Evolutionary conservation across 208 protist genomes (phyloP), one percentile per base, ranked within the genome.

Genomic region (Tetramitus jugosus): DNA sequence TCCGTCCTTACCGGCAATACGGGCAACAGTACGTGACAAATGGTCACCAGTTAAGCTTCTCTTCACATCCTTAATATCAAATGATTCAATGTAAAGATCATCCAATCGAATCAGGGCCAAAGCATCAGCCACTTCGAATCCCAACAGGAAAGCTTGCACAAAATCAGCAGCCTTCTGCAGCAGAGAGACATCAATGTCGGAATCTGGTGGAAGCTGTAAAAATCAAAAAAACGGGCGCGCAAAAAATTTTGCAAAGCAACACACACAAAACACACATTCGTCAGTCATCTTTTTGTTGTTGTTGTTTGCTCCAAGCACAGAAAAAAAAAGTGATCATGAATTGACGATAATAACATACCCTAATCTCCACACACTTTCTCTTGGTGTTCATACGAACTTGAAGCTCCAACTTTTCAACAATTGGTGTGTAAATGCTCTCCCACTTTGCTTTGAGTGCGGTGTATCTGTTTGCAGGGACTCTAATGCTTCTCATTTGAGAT

Each of bases 71-170:
- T 94, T 95, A 46, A 99, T 91, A 81, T 99, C 93, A 85, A 99
- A 99, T 46, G 95, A 95, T 79, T 99, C 98, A 83, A 99, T 91
- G 85, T 97, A 99, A 43, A 99, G 88, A 84, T 99, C 96, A 75
- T 99, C 98, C 82, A 99, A 88, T 74, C 97, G 90, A 46, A 99
- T 81, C 42, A 99, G 84, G n/a, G 98, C 98, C 49, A 99, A 85
- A 10, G 97, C 95, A 90, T 99, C 98, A 83, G 94, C 86, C 43
- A 95, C 87, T 45, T 95, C 90, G 78, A 95, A 94, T 35, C 98
- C 98, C 31, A 97, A 84, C 56, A 98, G 87, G 76, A 99, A 98
- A 4, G 97, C 97, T 77, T 94, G 88, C 45, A 99, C 88, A 85
- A 99, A 99, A 84, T 99, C 97, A 40, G 91, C 89, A 7, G 87